Evolutionary conservation across 2,329 filamentous ascomycete species (phyloP).

Genomic region (Colletotrichum echinochloae): DNA sequence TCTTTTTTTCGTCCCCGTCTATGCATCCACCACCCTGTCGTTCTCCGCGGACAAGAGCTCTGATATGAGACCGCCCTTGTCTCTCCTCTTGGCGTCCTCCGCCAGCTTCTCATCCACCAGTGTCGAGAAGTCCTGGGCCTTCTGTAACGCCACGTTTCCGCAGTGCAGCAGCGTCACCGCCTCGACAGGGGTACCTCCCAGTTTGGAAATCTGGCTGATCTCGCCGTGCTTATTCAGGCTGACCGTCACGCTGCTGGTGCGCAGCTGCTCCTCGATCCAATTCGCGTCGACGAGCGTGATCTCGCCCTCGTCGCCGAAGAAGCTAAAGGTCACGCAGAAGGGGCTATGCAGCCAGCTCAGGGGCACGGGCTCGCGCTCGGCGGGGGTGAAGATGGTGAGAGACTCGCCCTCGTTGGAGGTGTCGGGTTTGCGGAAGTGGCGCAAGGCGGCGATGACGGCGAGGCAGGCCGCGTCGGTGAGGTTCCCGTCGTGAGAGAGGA

Average conservation of each 20-base stretch:
- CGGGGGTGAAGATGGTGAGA: slow-evolving; percentile 84
- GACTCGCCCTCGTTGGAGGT: slow-evolving; percentile 86
- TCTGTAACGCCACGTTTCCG: slow-evolving; percentile 78
- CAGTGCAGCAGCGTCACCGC: slow-evolving; percentile 83
- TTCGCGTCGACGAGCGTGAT: slow-evolving; percentile 79
- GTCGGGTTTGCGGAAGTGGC: slow-evolving; percentile 92
- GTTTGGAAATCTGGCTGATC: slow-evolving; percentile 91
- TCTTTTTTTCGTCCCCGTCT: slow-evolving; percentile 49
- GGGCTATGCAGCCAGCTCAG: slow-evolving; percentile 93
- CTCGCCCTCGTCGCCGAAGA: slow-evolving; percentile 80
- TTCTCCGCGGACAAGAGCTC: slow-evolving; percentile 86
- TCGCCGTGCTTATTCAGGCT: slow-evolving; percentile 92
- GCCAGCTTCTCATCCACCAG: slow-evolving; percentile 79
- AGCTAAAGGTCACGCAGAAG: slow-evolving; percentile 90
- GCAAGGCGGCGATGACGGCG: slow-evolving; percentile 86
- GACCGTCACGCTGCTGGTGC: slow-evolving; percentile 80
- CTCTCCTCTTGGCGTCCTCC: slow-evolving; percentile 81
- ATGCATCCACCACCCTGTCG: slow-evolving; percentile 66
- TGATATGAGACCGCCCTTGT: slow-evolving; percentile 82
- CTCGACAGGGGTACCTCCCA: slow-evolving; percentile 86
- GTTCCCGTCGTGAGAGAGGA: slow-evolving; percentile 91
- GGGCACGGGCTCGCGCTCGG: slow-evolving; percentile 90
- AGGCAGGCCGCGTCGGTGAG: slow-evolving; percentile 88
- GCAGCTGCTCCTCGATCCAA: slow-evolving; percentile 80
- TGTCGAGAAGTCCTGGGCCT: slow-evolving; percentile 83